Evolutionary conservation across 495 filamentous ascomycete genomes (phyloP).

Genomic region (Podospora sp.): DNA sequence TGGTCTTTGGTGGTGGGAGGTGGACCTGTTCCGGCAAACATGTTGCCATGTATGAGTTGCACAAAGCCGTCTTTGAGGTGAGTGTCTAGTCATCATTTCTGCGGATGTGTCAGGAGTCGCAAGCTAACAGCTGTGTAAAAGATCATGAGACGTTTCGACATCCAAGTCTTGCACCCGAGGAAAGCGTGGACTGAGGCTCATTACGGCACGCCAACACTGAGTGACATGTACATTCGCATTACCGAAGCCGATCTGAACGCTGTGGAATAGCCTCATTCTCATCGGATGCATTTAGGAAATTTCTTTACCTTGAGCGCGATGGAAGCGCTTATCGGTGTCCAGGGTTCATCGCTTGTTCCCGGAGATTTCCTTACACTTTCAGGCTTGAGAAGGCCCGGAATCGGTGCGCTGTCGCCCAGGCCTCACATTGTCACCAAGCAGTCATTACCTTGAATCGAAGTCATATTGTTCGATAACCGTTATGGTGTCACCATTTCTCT

Average conservation of each 20-base stretch:
- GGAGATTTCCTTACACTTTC: no score
- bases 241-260: background rate
- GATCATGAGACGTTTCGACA: conserved; percentile 23
- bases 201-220: background rate
- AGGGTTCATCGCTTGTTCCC: no score
- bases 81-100: background rate
- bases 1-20: conserved; percentile 20
- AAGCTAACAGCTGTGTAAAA: background rate
- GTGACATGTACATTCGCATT: conserved; percentile 13
- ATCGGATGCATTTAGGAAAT: no score
- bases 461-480: no score
- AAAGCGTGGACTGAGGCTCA: conserved; percentile 6
- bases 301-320: no score
- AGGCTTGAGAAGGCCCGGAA: no score
- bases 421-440: no score
- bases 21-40: conserved; percentile 24
- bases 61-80: conserved; percentile 27
- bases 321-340: no score
- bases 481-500: no score
- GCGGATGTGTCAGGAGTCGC: background rate
- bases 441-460: no score
- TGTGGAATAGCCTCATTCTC: no score
- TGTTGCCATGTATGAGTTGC: conserved; percentile 22
- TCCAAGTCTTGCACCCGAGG: conserved; percentile 19
- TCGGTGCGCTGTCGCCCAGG: no score